Percentiles rank a stretch among this genome's conserved stretches.
Evolutionary conservation across 1,139 yeast genomes (phyloP).

Genomic region (Yueomyces sp.): DNA sequence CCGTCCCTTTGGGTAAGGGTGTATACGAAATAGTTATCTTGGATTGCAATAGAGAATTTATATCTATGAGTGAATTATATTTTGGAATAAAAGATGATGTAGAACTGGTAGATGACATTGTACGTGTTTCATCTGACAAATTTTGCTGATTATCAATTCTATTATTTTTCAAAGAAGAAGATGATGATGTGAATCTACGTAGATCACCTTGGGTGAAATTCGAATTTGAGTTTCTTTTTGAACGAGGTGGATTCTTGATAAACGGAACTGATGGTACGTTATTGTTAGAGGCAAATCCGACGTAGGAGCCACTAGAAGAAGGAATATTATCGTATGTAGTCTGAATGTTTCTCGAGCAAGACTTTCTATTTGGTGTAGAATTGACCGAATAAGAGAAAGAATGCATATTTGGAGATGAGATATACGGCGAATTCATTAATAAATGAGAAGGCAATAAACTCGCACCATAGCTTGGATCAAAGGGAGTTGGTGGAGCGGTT

Average conservation of each 20-base stretch:
- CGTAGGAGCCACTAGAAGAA: not conserved
- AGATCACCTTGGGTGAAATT: not conserved
- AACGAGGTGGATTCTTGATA: not conserved
- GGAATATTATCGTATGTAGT: not conserved
- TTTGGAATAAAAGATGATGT: conserved; percentile 4
- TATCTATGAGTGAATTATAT: conserved; percentile 19
- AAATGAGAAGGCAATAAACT: conserved; percentile 61
- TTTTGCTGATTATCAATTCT: conserved; percentile 6
- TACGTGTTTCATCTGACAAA: conserved; percentile 13
- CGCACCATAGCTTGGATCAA: conserved; percentile 44
- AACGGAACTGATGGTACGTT: conserved; percentile 1
- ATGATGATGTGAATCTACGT: conserved; percentile 1
- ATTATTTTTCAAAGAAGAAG: not conserved
- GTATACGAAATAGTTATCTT: conserved; percentile 16
- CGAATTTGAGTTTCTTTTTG: not conserved
- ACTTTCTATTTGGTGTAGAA: conserved; percentile 2
- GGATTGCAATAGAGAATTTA: conserved; percentile 8
- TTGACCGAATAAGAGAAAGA: conserved; percentile 3
- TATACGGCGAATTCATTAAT: conserved; percentile 54
- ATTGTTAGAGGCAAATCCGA: not conserved
- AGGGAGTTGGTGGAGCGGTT: conserved; percentile 34
- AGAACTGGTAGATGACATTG: not conserved
- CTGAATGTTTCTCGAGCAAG: conserved; percentile 1
- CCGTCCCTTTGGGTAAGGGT: conserved; percentile 21
- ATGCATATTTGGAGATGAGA: conserved; percentile 30